A percentile compares a stretch with the other conserved stretches of the same genome.
These are phyloP conservation scores for Eurotiales sp. DNA, from an alignment of 2,329 filamentous ascomycete genomes.

Conservation along the genomic window DNA sequence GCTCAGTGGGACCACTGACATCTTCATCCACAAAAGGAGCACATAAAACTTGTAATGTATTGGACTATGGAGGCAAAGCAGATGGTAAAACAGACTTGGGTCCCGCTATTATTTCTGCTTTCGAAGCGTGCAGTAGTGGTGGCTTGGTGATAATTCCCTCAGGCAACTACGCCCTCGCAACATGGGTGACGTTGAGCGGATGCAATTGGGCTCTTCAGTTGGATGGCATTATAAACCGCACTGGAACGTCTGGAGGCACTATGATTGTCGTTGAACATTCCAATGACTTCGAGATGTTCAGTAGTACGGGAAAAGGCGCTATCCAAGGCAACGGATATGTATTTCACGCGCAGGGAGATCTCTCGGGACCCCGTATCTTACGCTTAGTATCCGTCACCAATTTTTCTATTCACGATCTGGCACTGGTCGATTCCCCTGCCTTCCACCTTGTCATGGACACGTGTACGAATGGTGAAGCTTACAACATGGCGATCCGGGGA, in stretches of 20 bases:
- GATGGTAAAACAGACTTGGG: constrained; percentile 52
- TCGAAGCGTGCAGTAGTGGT: constrained; percentile 48
- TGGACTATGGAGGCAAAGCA: constrained; percentile 51
- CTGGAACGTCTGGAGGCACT: constrained; percentile 49
- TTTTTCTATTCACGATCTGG: constrained; percentile 50
- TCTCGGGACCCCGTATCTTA: constrained; percentile 45
- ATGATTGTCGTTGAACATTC: no score
- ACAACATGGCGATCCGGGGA: constrained; percentile 55
- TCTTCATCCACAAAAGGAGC: constrained; percentile 41
- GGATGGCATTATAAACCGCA: constrained; percentile 53
- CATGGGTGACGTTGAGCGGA: constrained; percentile 47
- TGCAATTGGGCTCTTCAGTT: constrained; percentile 51
- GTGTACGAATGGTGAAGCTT: constrained; percentile 51
- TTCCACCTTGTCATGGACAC: constrained; percentile 53
- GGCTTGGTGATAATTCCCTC: constrained; percentile 50
- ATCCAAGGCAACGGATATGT: constrained; percentile 53
- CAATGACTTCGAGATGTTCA: constrained; percentile 55
- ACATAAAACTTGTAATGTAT: constrained; percentile 51
- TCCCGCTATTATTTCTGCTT: constrained; percentile 46
- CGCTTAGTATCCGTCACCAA: constrained; percentile 43
- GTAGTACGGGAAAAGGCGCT: constrained; percentile 49
- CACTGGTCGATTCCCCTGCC: constrained; percentile 47
- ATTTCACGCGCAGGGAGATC: constrained; percentile 43
- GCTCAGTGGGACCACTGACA: constrained; percentile 45
- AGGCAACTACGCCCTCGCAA: constrained; percentile 49